Evolutionary conservation across 2,329 filamentous ascomycete species (phyloP), one percentile per base, ranked within the genome.

Genomic region (Fusarium pseudograminearum): DNA sequence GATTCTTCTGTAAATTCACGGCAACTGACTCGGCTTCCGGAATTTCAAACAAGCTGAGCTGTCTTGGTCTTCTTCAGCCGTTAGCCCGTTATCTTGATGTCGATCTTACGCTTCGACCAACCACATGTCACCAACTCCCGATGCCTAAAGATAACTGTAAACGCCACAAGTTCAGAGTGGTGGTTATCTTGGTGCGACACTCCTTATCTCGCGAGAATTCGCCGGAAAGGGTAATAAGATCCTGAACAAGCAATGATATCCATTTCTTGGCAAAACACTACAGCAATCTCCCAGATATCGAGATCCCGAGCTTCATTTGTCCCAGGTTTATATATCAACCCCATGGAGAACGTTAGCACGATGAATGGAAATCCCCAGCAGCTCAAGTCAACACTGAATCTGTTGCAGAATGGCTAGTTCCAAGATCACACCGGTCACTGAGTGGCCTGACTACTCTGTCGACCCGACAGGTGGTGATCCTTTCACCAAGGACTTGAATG

Each of bases 401-500:
- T 24, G 7, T 12, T 46, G 12, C 24, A 46, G 7, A 4, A 70
- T 70, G 67, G 65, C 67, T 20, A 38, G 55, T 3, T 57, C 63
- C 6, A 41, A 61, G 9, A 74, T 74, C 7, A 74, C 64, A 2
- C 73, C 73, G 18, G 59, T 74, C 61, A 74, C 73, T 26, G 80
- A 82, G 73, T 84, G 81, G 80, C 82, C 81, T 1, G 81, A 83
- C 53, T 83, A 83, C 57, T 72, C 61, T 59, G 72, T 74, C 38
- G 74, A 79, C 53, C 80, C 81, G 7, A 77, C 76, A 4, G 82
- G 82, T 28, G 82, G 81, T n/a, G 74, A 83, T 47, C 81, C 82
- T 14, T 73, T 83, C 44, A 83, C 81, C 0, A 78, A 81, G 48
- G 78, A 84, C 51, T 75, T 84, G 55, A 83, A 82, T 64, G 79